phyloP scores from a whole-genome alignment of 345 rosid genomes.

The Trapa incisa region DNA sequence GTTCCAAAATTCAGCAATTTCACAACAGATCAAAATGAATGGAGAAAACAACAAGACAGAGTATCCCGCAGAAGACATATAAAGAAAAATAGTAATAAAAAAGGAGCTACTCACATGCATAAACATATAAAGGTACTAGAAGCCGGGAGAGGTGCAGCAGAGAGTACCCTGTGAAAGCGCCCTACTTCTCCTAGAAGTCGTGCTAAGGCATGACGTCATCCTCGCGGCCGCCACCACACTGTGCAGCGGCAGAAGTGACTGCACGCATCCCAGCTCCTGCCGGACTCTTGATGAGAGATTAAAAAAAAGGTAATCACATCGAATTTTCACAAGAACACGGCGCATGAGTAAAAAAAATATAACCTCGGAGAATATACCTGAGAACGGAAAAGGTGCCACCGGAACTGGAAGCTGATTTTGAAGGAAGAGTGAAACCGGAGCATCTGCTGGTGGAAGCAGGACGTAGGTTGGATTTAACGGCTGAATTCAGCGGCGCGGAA shows the following conservation, averaged over 20 bases:
- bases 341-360: not conserved
- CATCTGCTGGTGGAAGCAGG: slow-evolving; percentile 28
- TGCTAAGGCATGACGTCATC: slow-evolving; percentile 83
- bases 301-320: not conserved
- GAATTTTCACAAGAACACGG: not conserved
- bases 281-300: slow-evolving; percentile 30
- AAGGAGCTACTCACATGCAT: slow-evolving; percentile 41
- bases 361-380: not conserved
- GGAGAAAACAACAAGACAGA: not conserved
- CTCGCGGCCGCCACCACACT: slow-evolving; percentile 75
- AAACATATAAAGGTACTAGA: slow-evolving; percentile 43
- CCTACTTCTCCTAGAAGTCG: slow-evolving; percentile 74
- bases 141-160: slow-evolving; percentile 97
- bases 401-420: slow-evolving; percentile 28
- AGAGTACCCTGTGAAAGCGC: slow-evolving; percentile 98
- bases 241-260: slow-evolving; percentile 82
- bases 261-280: slow-evolving; percentile 68
- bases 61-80: not conserved
- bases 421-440: slow-evolving; percentile 27
- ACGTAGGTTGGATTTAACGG: slow-evolving; percentile 40
- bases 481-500: slow-evolving; percentile 52
- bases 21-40: not conserved
- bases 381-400: slow-evolving; percentile 44
- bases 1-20: not conserved
- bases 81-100: too few relatives aligned